These are phyloP conservation scores for Nakazawaea peltata DNA, from an alignment of 805 yeast species.

Conservation along the genomic window DNA sequence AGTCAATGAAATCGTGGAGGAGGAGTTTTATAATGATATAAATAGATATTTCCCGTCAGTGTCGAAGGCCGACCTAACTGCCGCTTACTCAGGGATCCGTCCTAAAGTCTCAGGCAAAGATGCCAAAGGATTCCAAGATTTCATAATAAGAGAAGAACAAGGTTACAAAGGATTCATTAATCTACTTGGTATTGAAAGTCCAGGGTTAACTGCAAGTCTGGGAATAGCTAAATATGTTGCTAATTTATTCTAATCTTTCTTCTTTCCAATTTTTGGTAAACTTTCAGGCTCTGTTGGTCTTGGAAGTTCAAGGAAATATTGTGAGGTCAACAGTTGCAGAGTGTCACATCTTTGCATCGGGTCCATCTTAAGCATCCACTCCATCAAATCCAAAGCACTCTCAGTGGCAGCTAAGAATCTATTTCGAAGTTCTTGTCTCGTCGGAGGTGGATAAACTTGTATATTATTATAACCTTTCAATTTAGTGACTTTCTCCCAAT, in stretches of 20 bases:
- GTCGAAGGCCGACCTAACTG: conserved; percentile 39
- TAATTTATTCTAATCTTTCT: conserved; percentile 17
- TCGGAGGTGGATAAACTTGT: conserved; percentile 75
- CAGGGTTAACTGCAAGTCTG: conserved; percentile 78
- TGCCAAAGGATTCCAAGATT: conserved; percentile 53
- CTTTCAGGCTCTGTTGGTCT: conserved; percentile 60
- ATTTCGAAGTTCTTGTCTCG: conserved; percentile 68
- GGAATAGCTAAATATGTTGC: conserved; percentile 74
- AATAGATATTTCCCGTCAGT: conserved; percentile 57
- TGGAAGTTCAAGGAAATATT: conserved; percentile 68
- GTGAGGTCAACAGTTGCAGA: conserved; percentile 52
- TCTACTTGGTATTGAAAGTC: conserved; percentile 79
- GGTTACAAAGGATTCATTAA: conserved; percentile 76
- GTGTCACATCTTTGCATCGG: conserved; percentile 70
- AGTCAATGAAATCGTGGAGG: conserved; percentile 40
- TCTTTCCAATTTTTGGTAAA: conserved; percentile 38
- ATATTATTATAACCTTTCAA: conserved; percentile 72
- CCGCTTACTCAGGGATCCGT: conserved; percentile 76
- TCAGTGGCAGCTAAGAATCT: conserved; percentile 90
- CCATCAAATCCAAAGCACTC: conserved; percentile 67
- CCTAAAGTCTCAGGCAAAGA: conserved; percentile 59
- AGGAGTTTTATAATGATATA: conserved; percentile 51
- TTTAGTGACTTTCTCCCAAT: conserved; percentile 84
- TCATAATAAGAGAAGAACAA: conserved; percentile 59
- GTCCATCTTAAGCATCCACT: conserved; percentile 64